Evolutionary conservation across 257 asterid species (phyloP), one percentile per base, ranked within the genome.

Genomic region (Gardenia jasminoides): DNA sequence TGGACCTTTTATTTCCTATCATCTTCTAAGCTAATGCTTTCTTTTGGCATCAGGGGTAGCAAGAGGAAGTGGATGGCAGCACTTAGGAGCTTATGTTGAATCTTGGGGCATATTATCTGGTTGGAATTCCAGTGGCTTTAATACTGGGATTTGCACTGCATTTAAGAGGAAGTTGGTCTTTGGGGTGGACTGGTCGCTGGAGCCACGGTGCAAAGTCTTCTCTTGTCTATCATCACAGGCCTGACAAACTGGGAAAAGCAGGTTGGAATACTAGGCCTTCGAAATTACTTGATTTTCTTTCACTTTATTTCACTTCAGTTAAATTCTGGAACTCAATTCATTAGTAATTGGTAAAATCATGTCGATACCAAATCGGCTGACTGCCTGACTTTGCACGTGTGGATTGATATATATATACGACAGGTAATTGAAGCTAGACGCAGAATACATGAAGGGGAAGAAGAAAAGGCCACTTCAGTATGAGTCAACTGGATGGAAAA

Each of bases 41-140:
- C 3, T 31, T 3, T 31, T 50, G 72, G 62, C 41, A 43, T 50
- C 84, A 88, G 97, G 96, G 15, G 91, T 91, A 22, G 97, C 97
- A 11, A 88, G 97, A 87, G 97, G 96, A 28, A 83, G 93, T 10
- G 99, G 99, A 65, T 94, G 96, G 96, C 96, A 94, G 83, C 94
- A 89, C 26, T 65, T 94, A 13, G 99, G 98, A 28, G 98, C 99
- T 3, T 93, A 89, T 70, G 90, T 93, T 93, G 3, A 94, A 94
- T 80, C 89, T 92, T 3, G 97, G 94, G 13, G 84, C 97, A 1
- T 92, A 88, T 81, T 94, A 94, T 80, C 70, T 94, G 56, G 92
- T 94, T 3, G 97, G 97, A 43, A 82, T 94, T 50, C 99, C 98
- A 0, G 84, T 87, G 3, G 90, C 96, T 1, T 80, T 93, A 24